Evolutionary conservation across 2,329 filamentous ascomycete species (phyloP).

Genomic region (Harringtonia lauricola): DNA sequence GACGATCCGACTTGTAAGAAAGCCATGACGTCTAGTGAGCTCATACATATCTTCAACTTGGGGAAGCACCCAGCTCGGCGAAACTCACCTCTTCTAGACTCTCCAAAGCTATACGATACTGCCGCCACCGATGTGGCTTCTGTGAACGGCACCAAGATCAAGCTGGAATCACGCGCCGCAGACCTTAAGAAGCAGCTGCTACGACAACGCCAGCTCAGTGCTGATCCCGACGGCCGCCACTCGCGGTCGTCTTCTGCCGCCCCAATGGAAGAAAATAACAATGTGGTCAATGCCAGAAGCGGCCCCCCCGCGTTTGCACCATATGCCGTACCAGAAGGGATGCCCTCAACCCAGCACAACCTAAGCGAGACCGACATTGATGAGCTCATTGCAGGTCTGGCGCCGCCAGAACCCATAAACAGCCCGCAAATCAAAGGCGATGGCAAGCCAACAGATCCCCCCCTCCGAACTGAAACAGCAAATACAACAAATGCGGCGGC

Average conservation of each 20-base stretch:
- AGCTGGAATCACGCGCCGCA: conserved; percentile 1
- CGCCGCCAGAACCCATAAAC: background rate
- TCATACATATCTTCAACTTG: too few relatives aligned
- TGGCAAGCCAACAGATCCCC: too few relatives aligned
- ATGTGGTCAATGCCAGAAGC: too few relatives aligned
- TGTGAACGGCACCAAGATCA: background rate
- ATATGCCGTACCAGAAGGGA: background rate
- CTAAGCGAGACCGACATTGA: conserved; percentile 4
- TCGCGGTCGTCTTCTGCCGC: background rate
- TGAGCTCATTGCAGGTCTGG: conserved; percentile 4
- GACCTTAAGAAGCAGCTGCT: conserved; percentile 4
- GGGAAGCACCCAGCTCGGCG: too few relatives aligned
- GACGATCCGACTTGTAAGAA: too few relatives aligned
- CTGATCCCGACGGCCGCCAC: background rate
- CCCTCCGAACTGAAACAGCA: too few relatives aligned
- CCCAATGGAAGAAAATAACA: too few relatives aligned
- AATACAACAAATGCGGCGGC: too few relatives aligned
- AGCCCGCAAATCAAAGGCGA: background rate
- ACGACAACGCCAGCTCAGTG: background rate
- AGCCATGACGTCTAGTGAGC: too few relatives aligned
- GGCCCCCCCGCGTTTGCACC: background rate
- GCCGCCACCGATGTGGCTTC: background rate
- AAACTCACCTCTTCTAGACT: background rate
- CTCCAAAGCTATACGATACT: background rate
- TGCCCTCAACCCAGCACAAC: background rate